Evolutionary conservation across 2,329 filamentous ascomycete species (phyloP).

Genomic region (Colletotrichum sp.): DNA sequence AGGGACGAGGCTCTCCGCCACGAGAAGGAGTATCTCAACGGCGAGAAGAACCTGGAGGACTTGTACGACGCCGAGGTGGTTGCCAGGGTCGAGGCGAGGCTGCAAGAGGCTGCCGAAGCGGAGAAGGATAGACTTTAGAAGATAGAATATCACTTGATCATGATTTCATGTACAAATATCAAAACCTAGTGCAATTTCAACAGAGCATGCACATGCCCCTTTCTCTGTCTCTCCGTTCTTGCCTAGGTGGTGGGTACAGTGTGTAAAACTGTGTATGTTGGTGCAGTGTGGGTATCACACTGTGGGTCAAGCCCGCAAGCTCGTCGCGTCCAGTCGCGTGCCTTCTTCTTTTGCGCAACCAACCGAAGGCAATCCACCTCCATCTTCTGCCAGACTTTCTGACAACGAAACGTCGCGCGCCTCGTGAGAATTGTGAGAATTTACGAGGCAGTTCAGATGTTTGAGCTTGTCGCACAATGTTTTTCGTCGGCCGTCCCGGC

Average conservation of each 20-base stretch:
- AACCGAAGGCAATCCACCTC: neutral
- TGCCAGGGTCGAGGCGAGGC: conserved; percentile 67
- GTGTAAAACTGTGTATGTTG: accelerated
- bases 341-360: neutral
- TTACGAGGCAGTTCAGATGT: neutral
- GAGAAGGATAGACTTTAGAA: conserved; percentile 51
- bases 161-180: neutral
- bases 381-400: neutral
- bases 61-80: conserved; percentile 76
- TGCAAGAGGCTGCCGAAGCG: conserved; percentile 69
- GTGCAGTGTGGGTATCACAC: accelerated
- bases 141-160: neutral
- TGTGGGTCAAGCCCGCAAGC: neutral
- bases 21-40: conserved; percentile 79
- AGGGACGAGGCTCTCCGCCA: conserved; percentile 86
- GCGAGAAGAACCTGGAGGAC: conserved; percentile 69
- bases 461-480: neutral
- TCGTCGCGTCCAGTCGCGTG: neutral
- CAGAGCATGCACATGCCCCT: neutral
- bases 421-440: neutral
- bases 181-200: neutral
- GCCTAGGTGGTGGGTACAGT: neutral
- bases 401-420: neutral
- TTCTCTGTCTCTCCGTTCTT: neutral
- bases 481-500: neutral